phyloP scores from a whole-genome alignment of 2,329 filamentous ascomycete species.

The Trichoderma cornu-damae region DNA sequence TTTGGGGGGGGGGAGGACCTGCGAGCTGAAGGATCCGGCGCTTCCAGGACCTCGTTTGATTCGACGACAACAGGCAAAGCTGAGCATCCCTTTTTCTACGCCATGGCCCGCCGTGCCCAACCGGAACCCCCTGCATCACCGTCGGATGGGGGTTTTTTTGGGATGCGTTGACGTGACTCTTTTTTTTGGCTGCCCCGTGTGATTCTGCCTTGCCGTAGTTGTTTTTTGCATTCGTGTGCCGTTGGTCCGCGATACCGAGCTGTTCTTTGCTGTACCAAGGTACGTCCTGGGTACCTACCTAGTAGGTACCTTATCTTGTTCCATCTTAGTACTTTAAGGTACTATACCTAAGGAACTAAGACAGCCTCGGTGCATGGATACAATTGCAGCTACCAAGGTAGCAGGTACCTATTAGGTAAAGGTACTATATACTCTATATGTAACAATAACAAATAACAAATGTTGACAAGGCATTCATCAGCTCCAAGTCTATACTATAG shows the following conservation, averaged over 20 bases:
- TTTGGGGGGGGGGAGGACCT: not conserved
- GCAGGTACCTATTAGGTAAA: too few species aligned
- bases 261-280: too few species aligned
- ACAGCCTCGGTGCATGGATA: too few species aligned
- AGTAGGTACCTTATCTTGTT: too few species aligned
- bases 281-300: too few species aligned
- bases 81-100: constrained; percentile 8
- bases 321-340: too few species aligned
- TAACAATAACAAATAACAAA: too few species aligned
- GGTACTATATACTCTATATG: not conserved
- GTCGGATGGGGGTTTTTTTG: not conserved
- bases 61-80: constrained; percentile 1
- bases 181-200: not conserved
- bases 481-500: constrained; percentile 1
- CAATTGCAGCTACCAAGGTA: too few species aligned
- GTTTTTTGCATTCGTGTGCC: not conserved
- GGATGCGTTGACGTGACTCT: not conserved
- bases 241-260: too few species aligned
- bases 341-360: too few species aligned
- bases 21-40: not conserved
- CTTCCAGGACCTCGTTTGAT: not conserved
- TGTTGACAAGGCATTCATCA: not conserved
- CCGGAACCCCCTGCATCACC: not conserved
- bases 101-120: not conserved
- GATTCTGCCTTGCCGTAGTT: not conserved